Evolutionary conservation across 495 filamentous ascomycete genomes (phyloP), one percentile per base, ranked within the genome.

Genomic region (Astrocystis sublimbata): DNA sequence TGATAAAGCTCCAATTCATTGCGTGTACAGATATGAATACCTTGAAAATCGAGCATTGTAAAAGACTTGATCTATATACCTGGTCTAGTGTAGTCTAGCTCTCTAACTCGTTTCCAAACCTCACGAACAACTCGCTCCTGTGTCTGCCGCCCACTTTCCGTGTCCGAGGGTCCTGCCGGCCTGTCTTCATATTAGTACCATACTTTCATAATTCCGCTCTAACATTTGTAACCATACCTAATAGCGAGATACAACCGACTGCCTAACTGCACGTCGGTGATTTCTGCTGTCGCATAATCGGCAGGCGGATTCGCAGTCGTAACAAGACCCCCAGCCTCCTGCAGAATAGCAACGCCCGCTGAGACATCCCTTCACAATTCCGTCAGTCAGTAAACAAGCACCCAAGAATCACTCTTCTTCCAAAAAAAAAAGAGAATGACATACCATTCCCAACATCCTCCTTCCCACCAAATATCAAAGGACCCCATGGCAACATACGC

Each of bases 391-490:
- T 23, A 0, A 23, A 9, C 9, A 6, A n/a, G 42, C 15, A 1
- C 12, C 26, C 9, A 6, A 17, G 30, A 17, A 41, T 26, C 38
- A 28, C 31, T 15, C 61, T 35, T 53, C 42, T 15, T 17, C n/a
- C n/a, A n/a, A n/a, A n/a, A n/a, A n/a, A n/a, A n/a, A n/a, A n/a
- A n/a, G n/a, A n/a, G n/a, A 10, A 13, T 15, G 41, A 52, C 70
- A 51, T 64, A 75, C 75, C 90, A 93, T 51, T 88, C 89, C 90
- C 89, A 93, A 65, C 88, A 91, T 7, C 91, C 91, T 2, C 86
- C 89, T 66, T 93, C 91, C 91, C 91, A 93, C 71, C 92, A 93
- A 33, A 89, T 73, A 75, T 94, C 91, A 60, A 93, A 66, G 10
- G 80, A 77, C 1, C 91, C 91, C 19, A 80, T 78, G 17, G 91